Evolutionary conservation across 805 yeast genomes (phyloP).

Genomic region (Ogataea paraovalis): DNA sequence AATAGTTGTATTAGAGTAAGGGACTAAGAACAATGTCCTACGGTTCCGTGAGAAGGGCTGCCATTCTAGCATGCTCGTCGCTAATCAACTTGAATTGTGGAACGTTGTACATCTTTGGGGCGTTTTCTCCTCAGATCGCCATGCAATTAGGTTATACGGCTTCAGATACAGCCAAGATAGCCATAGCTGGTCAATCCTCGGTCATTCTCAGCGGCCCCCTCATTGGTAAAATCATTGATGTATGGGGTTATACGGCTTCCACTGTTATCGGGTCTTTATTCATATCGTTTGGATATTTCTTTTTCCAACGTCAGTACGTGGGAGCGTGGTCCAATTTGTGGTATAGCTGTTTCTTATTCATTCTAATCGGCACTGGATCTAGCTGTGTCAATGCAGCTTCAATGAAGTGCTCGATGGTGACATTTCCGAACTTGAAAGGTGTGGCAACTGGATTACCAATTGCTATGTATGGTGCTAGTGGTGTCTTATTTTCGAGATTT

Average conservation of each 20-base stretch:
- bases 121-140: conserved; percentile 76
- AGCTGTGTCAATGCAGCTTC: conserved; percentile 61
- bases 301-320: conserved; percentile 50
- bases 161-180: conserved; percentile 58
- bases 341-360: conserved; percentile 43
- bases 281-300: conserved; percentile 52
- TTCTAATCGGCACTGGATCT: conserved; percentile 64
- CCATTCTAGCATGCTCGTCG: conserved; percentile 19
- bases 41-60: conserved; percentile 11
- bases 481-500: conserved; percentile 57
- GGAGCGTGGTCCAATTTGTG: conserved; percentile 34
- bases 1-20: no score
- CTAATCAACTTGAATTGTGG: conserved; percentile 51
- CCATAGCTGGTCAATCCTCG: conserved; percentile 66
- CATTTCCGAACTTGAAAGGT: conserved; percentile 64
- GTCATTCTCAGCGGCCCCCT: conserved; percentile 62
- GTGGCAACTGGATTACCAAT: conserved; percentile 73
- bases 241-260: conserved; percentile 52
- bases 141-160: conserved; percentile 52
- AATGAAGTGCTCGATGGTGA: conserved; percentile 69
- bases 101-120: conserved; percentile 70
- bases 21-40: conserved; percentile 2
- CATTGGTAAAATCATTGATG: conserved; percentile 63
- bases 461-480: conserved; percentile 72
- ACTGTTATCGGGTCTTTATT: conserved; percentile 46